phyloP scores from a whole-genome alignment of 306 rosid genomes.

The Lathyrus aphaca region DNA sequence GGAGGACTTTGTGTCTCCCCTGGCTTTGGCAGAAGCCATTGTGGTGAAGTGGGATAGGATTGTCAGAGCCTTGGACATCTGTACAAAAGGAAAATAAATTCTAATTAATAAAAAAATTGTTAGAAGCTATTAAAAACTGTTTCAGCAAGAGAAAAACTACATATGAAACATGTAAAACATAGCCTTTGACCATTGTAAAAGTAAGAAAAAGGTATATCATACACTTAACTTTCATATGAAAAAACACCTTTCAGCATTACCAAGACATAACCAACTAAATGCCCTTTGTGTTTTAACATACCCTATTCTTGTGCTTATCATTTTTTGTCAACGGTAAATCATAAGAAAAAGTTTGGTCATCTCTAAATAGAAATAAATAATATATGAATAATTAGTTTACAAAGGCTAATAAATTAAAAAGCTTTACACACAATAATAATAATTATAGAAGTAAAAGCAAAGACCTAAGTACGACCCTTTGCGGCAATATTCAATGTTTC shows the following conservation, averaged over 20 bases:
- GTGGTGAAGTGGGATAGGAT: constrained; percentile 90
- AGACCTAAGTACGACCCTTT: too few relatives aligned
- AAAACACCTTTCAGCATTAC: neutral
- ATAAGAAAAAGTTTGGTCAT: too few relatives aligned
- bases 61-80: constrained; percentile 77
- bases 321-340: too few relatives aligned
- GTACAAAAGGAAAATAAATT: constrained; percentile 40
- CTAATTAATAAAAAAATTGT: neutral
- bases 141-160: neutral
- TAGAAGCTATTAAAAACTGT: neutral
- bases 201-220: neutral
- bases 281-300: neutral
- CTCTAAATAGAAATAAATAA: too few relatives aligned
- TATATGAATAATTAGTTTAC: too few relatives aligned
- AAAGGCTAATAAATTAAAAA: too few relatives aligned
- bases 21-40: constrained; percentile 90
- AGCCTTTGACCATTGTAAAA: constrained; percentile 4
- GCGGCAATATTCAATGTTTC: too few relatives aligned
- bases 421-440: too few relatives aligned
- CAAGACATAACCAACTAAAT: neutral
- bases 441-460: too few relatives aligned
- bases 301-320: too few relatives aligned
- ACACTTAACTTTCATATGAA: neutral
- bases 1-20: constrained; percentile 77
- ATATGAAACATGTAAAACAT: neutral